A percentile compares a stretch with the other conserved stretches of the same genome.
phyloP scores from a whole-genome alignment of 2,329 filamentous ascomycete genomes.

The Colletotrichum phormii region DNA sequence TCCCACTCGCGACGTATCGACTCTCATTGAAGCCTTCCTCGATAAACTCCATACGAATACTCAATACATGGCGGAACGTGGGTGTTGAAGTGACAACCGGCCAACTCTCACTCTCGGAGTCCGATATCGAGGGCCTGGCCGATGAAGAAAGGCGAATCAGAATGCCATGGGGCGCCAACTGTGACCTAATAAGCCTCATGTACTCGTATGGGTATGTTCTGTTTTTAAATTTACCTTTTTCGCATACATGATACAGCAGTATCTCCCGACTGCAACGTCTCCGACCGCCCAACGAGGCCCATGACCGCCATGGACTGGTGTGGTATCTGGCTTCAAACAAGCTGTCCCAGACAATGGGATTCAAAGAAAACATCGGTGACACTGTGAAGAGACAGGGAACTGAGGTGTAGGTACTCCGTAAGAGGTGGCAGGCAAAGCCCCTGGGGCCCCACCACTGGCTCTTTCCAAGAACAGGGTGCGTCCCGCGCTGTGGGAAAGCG shows the following conservation, averaged over 20 bases:
- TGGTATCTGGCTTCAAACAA: not conserved
- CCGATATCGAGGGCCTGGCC: not conserved
- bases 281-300: no score
- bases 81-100: constrained; percentile 9
- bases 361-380: not conserved
- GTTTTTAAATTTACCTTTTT: not conserved
- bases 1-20: not conserved
- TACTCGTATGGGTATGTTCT: not conserved
- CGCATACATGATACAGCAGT: not conserved
- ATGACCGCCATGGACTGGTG: no score
- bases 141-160: not conserved
- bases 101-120: not conserved
- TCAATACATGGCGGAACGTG: not conserved
- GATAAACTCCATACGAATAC: not conserved
- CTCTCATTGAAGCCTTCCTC: not conserved
- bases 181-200: constrained; percentile 9
- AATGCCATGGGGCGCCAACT: not conserved
- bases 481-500: constrained; percentile 30
- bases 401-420: not conserved
- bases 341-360: not conserved
- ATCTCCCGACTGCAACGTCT: not conserved
- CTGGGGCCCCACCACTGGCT: constrained; percentile 15
- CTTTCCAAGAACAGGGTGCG: constrained; percentile 32
- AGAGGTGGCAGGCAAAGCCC: constrained; percentile 25
- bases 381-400: not conserved